Evolutionary conservation across 2,329 filamentous ascomycete species (phyloP).

Genomic region (Blastomyces emzantsi): DNA sequence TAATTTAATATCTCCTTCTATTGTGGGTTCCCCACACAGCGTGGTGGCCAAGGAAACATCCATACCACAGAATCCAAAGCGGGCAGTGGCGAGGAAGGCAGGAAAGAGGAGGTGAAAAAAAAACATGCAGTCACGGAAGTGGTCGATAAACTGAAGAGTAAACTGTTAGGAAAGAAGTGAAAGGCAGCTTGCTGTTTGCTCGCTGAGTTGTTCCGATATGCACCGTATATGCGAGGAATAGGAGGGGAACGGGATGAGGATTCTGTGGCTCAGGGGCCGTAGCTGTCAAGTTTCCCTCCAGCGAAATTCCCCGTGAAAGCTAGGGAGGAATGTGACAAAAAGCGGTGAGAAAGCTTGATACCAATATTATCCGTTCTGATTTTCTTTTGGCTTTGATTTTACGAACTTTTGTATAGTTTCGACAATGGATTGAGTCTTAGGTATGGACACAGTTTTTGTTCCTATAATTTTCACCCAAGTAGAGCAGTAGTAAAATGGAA

Average conservation of each 20-base stretch:
- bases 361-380: background rate
- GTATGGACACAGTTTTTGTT: background rate
- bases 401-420: background rate
- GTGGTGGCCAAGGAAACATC: slow-evolving; percentile 40
- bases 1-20: background rate
- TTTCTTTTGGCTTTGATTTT: background rate
- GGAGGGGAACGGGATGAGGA: no score
- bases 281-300: background rate
- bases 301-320: background rate
- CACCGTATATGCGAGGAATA: background rate
- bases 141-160: slow-evolving; percentile 43
- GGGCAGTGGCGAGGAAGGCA: slow-evolving; percentile 27
- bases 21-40: slow-evolving; percentile 20
- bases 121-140: slow-evolving; percentile 31
- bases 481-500: no score
- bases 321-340: background rate
- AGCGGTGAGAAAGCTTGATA: background rate
- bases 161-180: slow-evolving; percentile 21
- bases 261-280: background rate
- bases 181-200: background rate
- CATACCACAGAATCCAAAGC: slow-evolving; percentile 28
- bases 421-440: background rate
- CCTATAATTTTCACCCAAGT: no score
- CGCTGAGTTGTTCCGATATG: background rate
- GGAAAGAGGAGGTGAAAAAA: slow-evolving; percentile 28